Evolutionary conservation across 208 protist genomes (phyloP).

Genomic region (Leptomonas pyrrhocoris): DNA sequence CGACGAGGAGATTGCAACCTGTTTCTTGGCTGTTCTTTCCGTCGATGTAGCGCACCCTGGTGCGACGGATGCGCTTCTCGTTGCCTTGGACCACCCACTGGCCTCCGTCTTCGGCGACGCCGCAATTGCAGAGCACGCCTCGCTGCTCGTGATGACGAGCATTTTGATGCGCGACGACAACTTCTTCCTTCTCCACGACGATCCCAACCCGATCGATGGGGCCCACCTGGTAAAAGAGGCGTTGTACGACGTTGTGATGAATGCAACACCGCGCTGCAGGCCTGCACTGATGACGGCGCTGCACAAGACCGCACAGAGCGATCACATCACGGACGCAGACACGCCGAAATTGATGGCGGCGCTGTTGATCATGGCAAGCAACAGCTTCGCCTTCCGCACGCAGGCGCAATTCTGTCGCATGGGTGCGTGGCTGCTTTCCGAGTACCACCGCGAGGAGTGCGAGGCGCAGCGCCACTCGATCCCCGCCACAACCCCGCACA

Average conservation of each 20-base stretch:
- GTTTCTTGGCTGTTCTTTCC: slow-evolving; percentile 71
- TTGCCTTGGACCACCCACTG: slow-evolving; percentile 70
- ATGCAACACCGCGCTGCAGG: slow-evolving; percentile 35
- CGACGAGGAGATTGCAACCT: slow-evolving; percentile 84
- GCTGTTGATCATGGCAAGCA: slow-evolving; percentile 54
- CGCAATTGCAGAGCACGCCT: slow-evolving; percentile 49
- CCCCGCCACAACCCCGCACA: slow-evolving; percentile 29
- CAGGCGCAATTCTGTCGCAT: slow-evolving; percentile 50
- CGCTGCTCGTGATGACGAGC: slow-evolving; percentile 58
- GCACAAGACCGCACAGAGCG: slow-evolving; percentile 30
- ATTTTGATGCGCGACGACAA: slow-evolving; percentile 53
- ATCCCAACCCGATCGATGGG: slow-evolving; percentile 25
- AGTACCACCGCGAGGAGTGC: slow-evolving; percentile 57
- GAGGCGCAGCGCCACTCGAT: slow-evolving; percentile 59
- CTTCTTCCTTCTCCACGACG: slow-evolving; percentile 45
- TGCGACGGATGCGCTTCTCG: slow-evolving; percentile 72
- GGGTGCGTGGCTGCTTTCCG: slow-evolving; percentile 41
- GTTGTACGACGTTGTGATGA: slow-evolving; percentile 57
- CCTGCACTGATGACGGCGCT: slow-evolving; percentile 48
- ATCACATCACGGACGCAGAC: slow-evolving; percentile 47
- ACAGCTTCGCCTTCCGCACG: slow-evolving; percentile 69
- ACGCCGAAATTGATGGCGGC: slow-evolving; percentile 53
- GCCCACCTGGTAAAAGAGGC: slow-evolving; percentile 56
- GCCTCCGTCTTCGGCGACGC: slow-evolving; percentile 76
- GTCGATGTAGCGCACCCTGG: slow-evolving; percentile 86